phyloP scores from a whole-genome alignment of 1,284 basidiomycete genomes.

The Cryptococcus jaspeensis region DNA sequence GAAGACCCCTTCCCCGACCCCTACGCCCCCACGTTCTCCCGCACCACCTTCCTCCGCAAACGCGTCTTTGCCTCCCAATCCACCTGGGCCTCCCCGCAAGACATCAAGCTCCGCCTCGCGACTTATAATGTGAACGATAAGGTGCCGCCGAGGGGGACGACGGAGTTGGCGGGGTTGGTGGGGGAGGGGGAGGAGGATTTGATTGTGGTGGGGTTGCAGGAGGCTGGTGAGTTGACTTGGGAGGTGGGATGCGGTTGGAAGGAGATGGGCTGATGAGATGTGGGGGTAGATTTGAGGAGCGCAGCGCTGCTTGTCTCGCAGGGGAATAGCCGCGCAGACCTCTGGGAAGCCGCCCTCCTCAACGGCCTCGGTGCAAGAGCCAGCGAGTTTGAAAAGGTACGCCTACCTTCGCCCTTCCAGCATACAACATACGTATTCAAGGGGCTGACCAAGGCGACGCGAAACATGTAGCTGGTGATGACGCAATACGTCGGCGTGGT shows the following conservation, averaged over 20 bases:
- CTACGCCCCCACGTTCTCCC: slow-evolving; percentile 28
- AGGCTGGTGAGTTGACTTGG: slow-evolving; percentile 31
- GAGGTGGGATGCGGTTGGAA: background rate
- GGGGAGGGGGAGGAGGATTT: slow-evolving; percentile 42
- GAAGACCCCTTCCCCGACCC: slow-evolving; percentile 33
- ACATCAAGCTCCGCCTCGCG: slow-evolving; percentile 33
- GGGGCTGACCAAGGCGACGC: no score
- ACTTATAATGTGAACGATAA: slow-evolving; percentile 50
- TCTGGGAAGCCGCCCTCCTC: slow-evolving; percentile 58
- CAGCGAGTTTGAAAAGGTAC: slow-evolving; percentile 34
- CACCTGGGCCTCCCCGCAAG: slow-evolving; percentile 29
- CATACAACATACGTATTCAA: background rate
- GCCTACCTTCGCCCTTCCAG: background rate
- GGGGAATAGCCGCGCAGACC: slow-evolving; percentile 52
- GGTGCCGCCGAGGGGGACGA: slow-evolving; percentile 38
- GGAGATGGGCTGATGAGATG: background rate
- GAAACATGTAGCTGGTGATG: slow-evolving; percentile 36
- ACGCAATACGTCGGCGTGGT: slow-evolving; percentile 51
- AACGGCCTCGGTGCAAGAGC: slow-evolving; percentile 54
- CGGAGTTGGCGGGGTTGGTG: slow-evolving; percentile 35
- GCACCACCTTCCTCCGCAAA: slow-evolving; percentile 32
- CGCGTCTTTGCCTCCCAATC: slow-evolving; percentile 30
- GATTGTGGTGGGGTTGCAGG: slow-evolving; percentile 45
- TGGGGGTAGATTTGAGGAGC: slow-evolving; percentile 32
- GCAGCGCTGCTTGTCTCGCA: slow-evolving; percentile 41